These are phyloP conservation scores for Lichina pygmaea DNA, from an alignment of 495 filamentous ascomycete species.

Conservation along the genomic window DNA sequence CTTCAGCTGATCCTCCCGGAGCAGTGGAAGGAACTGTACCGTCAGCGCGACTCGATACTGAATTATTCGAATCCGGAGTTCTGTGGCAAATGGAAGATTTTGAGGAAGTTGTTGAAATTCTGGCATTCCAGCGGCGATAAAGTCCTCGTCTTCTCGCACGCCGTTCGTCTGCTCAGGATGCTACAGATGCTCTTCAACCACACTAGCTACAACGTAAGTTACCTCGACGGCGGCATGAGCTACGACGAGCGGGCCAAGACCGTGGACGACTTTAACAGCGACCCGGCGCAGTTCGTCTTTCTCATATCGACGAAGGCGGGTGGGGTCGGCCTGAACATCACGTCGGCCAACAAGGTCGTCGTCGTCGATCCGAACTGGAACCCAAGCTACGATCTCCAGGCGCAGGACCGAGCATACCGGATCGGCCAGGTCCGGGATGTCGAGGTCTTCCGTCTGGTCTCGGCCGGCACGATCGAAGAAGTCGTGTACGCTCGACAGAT, in stretches of 20 bases:
- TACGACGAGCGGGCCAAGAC: slow-evolving; percentile 53
- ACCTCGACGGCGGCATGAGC: slow-evolving; percentile 68
- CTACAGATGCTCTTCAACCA: slow-evolving; percentile 64
- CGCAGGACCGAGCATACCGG: slow-evolving; percentile 87
- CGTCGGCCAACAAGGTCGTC: slow-evolving; percentile 92
- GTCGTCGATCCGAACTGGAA: slow-evolving; percentile 98
- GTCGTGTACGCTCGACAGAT: slow-evolving; percentile 94
- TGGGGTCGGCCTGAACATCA: slow-evolving; percentile 81
- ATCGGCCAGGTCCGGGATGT: slow-evolving; percentile 87
- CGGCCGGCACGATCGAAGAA: slow-evolving; percentile 82
- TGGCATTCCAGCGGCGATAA: slow-evolving; percentile 85
- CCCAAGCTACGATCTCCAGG: slow-evolving; percentile 75
- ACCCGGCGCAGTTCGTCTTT: slow-evolving; percentile 77
- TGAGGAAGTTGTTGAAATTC: slow-evolving; percentile 63
- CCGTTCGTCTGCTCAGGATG: slow-evolving; percentile 63
- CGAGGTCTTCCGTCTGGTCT: slow-evolving; percentile 88
- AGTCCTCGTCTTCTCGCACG: slow-evolving; percentile 78
- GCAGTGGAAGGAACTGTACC: slow-evolving; percentile 50
- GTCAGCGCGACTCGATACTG: slow-evolving; percentile 46
- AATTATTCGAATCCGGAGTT: slow-evolving; percentile 76
- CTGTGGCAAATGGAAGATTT: slow-evolving; percentile 90
- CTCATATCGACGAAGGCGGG: slow-evolving; percentile 85
- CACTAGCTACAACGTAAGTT: slow-evolving; percentile 78
- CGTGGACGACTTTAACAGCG: slow-evolving; percentile 81
- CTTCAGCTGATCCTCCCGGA: slow-evolving; percentile 52